Base-by-base conservation (phyloP, 768 basidiomycete species). In the Mycena galopus region DNA sequence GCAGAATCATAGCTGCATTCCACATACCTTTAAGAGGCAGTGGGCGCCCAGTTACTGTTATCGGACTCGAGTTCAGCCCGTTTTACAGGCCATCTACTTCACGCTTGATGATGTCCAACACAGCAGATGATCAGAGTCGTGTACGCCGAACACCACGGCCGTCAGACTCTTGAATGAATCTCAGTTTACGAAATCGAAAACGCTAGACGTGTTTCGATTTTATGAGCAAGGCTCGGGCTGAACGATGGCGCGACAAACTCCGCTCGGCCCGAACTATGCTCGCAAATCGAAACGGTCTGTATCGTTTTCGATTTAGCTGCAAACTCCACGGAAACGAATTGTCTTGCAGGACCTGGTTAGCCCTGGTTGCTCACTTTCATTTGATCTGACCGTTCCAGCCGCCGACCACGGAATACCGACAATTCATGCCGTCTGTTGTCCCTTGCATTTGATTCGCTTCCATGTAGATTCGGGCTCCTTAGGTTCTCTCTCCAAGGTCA, bases 341-440 rank as follows among this genome's bases (percentile, higher is more conserved):
- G n/a, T n/a, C n/a, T n/a, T n/a, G n/a, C n/a, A n/a, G 8, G 25
- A 6, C 50, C 50, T 44, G 42, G 16, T 44, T 44, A 44, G 42
- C 50, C 21, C 50, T 51, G 55, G 30, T 23, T 27, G 32, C 57
- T 58, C 17, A 58, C 6, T 33, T 35, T 58, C 57, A 58, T 58
- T 35, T 35, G 32, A n/a, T n/a, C n/a, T n/a, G n/a, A n/a, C n/a
- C n/a, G n/a, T n/a, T n/a, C n/a, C n/a, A n/a, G 33, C 57, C 32
- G 57, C 57, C 57, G 57, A 58, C 32, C n/a, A 58, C 33, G 57
- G 27, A 35, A 58, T 35, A 58, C 57, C 57, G 57, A 58, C 29
- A 56, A 56, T 56, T 58, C 57, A 58, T 35, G 57, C 57, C 57
- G 30, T 58, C 57, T 58, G 57, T 58, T 33, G 57, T 57, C 21